Base-by-base conservation (phyloP, 352 stramenopile genomes). In the Globisporangium nagaii region DNA sequence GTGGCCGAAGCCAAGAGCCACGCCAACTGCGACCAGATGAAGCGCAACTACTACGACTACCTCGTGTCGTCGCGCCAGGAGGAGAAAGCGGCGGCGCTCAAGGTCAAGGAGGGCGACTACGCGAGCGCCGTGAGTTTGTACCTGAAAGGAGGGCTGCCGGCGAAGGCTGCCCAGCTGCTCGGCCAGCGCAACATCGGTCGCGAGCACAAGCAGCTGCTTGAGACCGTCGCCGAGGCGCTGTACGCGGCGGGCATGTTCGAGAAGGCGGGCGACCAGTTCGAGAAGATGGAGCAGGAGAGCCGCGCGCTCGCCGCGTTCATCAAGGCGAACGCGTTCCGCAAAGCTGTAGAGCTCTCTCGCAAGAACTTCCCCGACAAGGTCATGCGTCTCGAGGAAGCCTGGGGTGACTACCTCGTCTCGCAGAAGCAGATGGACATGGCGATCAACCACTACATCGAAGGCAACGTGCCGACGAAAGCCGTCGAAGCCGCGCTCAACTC, bases 381-480 rank as follows among this genome's bases (percentile, higher is more conserved):
- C 15, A 72, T 98, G 52, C 80, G 81, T 7, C 72, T 98, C 2
- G 88, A 98, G 56, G 87, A 97, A 50, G 76, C 68, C 15, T 98
- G 94, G 94, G 93, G 93, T 34, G 93, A 98, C 63, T 97, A 93
- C 62, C 68, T 98, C 4, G 84, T 97, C 24, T 84, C 70, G 15
- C 81, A 96, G 52, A 97, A 97, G 71, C 89, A 98, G 70, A 90
- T 97, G 68, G 94, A 98, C 61, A 96, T 97, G 86, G 94, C 94
- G 17, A 98, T 98, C 63, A 97, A 97, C 66, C 93, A 98, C 66
- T 98, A 96, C 71, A 98, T 98, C 35, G 92, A 98, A 71, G 93
- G 90, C 1, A 96, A 96, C 44, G 87, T 92, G 4, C 75, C 86
- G 24, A 93, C 71, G 17, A 98, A 98, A 62, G 94, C 93, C 2